These are phyloP conservation scores for Leptographium radiaticola DNA, from an alignment of 2,329 filamentous ascomycete genomes.

Conservation along the genomic window DNA sequence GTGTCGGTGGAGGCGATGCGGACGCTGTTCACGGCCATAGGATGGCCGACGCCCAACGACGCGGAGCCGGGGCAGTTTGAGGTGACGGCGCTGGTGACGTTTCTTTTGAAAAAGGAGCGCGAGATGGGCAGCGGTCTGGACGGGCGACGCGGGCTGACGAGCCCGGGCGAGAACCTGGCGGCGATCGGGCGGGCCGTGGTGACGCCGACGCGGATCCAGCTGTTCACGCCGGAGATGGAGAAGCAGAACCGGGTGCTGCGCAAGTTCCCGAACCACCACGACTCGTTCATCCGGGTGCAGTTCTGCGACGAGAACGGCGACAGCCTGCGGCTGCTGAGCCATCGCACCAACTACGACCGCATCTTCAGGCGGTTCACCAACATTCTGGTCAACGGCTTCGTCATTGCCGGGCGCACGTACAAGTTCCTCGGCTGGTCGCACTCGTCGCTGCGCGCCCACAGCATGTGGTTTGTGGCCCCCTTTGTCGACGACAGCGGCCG, in stretches of 20 bases:
- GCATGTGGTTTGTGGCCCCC: slow-evolving; percentile 48
- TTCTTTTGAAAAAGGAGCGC: slow-evolving; percentile 27
- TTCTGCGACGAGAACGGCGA: slow-evolving; percentile 65
- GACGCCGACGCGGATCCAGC: slow-evolving; percentile 43
- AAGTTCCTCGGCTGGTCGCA: slow-evolving; percentile 67
- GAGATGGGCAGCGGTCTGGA: slow-evolving; percentile 10
- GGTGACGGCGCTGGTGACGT: slow-evolving; percentile 24
- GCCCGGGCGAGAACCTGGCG: slow-evolving; percentile 26
- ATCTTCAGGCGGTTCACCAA: slow-evolving; percentile 48
- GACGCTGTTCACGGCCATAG: slow-evolving; percentile 36
- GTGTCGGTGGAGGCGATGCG: slow-evolving; percentile 42
- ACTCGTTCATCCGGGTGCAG: slow-evolving; percentile 56
- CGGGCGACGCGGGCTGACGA: slow-evolving; percentile 10
- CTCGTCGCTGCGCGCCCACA: slow-evolving; percentile 60
- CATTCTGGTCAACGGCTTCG: slow-evolving; percentile 45
- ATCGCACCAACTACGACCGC: slow-evolving; percentile 34
- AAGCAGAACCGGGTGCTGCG: slow-evolving; percentile 58
- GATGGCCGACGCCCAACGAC: slow-evolving; percentile 36
- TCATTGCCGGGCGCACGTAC: slow-evolving; percentile 49
- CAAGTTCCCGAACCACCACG: slow-evolving; percentile 44
- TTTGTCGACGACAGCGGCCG: slow-evolving; percentile 24
- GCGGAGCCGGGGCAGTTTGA: slow-evolving; percentile 28
- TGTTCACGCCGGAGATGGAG: slow-evolving; percentile 51
- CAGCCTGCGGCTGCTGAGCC: slow-evolving; percentile 38
- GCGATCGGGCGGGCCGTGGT: slow-evolving; percentile 43